phyloP scores from a whole-genome alignment of 2,329 filamentous ascomycete species.

The Whalleya microplaca region DNA sequence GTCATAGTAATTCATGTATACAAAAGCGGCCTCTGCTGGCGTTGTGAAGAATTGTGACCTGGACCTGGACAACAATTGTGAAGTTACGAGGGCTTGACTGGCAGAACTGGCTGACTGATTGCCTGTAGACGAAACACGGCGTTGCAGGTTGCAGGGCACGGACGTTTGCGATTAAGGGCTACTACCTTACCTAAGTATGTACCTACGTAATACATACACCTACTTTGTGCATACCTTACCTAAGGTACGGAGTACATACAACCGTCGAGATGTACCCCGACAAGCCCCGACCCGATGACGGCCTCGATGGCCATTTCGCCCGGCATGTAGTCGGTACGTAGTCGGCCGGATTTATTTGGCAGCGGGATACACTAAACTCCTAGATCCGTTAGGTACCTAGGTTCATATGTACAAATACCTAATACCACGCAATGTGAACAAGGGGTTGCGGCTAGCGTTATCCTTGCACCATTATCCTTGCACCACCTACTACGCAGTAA shows the following conservation, averaged over 20 bases:
- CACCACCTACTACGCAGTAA: no score
- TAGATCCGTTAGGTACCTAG: no score
- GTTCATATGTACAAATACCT: slow-evolving; percentile 1
- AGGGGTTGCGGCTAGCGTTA: neutral
- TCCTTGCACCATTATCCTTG: neutral
- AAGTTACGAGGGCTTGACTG: neutral
- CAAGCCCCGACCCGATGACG: neutral
- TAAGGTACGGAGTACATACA: no score
- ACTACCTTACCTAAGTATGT: neutral
- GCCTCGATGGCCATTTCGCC: neutral
- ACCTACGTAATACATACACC: neutral
- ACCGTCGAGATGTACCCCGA: no score
- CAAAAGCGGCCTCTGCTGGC: neutral
- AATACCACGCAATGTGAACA: neutral
- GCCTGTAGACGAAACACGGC: neutral
- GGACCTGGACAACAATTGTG: no score
- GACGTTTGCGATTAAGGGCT: neutral
- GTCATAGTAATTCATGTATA: neutral
- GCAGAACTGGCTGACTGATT: no score
- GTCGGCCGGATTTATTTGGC: slow-evolving; percentile 27
- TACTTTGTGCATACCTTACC: no score
- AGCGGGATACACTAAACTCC: slow-evolving; percentile 12
- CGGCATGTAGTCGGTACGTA: neutral
- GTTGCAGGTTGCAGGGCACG: neutral
- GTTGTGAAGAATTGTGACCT: neutral